Evolutionary conservation across 1,284 basidiomycete genomes (phyloP), one percentile per base, ranked within the genome.

Genomic region (Malassezia equina): DNA sequence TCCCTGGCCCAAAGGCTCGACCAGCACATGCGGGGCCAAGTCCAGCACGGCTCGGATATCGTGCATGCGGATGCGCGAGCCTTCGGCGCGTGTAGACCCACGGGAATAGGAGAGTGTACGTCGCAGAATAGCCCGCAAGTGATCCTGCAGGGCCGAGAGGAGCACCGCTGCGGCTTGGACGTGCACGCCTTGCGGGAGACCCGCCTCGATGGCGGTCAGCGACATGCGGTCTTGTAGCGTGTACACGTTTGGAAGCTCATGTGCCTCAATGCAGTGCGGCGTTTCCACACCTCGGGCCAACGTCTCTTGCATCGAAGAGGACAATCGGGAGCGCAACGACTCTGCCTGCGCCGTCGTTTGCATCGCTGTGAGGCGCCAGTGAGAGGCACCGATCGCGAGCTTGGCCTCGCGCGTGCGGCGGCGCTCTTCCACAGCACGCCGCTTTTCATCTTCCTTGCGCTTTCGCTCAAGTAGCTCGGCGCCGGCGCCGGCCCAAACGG

Each of bases 201-300:
- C 75, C 1, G 63, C 65, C 44, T 77, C 73, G 33, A 75, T 76
- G 4, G 76, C 75, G 12, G 73, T 52, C 7, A 75, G 52, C 19
- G 71, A 65, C 77, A 78, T 78, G 5, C 76, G 63, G 51, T 77
- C 77, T 23, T 62, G 65, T 33, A 78, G 57, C 4, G 58, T 61
- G 21, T 78, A 74, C 2, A 70, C 27, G 52, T 77, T 76, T 4
- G 76, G 77, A 21, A 78, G 49, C 13, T 70, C 55, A 39, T 75
- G 73, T 23, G 69, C 62, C 48, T 77, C 76, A 57, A 69, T 67
- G 58, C 75, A 77, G 13, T 73, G 52, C 7, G 69, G 75, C 13
- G 63, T 62, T 21, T 55, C 50, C 25, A 66, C 40, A 2, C 64
- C 65, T 21, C 71, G 56, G 2, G 58, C 52, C 12, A 73, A 52